Percentiles rank a stretch among this genome's conserved stretches.
Conservation (phyloP, 345 rosid genomes). For the Atalantia buxifolia region DNA sequence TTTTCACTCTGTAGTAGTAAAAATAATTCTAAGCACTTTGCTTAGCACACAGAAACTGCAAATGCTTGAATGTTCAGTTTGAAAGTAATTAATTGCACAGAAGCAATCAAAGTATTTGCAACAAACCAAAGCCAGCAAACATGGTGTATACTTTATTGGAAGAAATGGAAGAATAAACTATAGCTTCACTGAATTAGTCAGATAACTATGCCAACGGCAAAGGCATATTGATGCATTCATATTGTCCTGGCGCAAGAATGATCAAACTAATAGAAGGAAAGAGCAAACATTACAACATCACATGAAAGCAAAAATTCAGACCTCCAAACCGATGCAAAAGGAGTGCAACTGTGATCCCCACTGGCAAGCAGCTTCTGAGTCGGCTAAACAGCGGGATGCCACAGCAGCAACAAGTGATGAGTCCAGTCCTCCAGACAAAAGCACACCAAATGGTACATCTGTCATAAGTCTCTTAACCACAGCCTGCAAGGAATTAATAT, state of each 20-base stretch:
- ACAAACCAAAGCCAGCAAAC: not conserved
- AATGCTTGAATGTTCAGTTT: not conserved
- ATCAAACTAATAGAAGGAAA: not conserved
- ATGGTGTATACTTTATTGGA: not conserved
- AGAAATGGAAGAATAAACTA: not conserved
- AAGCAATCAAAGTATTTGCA: not conserved
- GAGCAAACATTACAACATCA: not conserved
- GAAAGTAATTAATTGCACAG: not conserved
- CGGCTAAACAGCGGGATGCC: conserved; percentile 58
- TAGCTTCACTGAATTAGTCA: not conserved
- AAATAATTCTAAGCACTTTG: not conserved
- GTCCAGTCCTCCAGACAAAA: conserved; percentile 84
- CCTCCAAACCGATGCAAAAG: conserved; percentile 81
- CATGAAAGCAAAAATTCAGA: conserved; percentile 16
- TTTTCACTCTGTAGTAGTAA: not conserved
- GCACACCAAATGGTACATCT: conserved; percentile 90
- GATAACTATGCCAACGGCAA: not conserved
- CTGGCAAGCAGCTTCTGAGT: conserved; percentile 65
- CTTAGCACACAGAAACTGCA: not conserved
- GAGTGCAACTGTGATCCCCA: conserved; percentile 83
- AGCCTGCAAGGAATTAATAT: conserved; percentile 42
- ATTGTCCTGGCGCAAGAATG: not conserved
- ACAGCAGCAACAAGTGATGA: conserved; percentile 88
- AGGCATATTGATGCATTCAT: not conserved
- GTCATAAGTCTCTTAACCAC: conserved; percentile 82